Evolutionary conservation across 305 asterid species (phyloP), one percentile per base, ranked within the genome.

Genomic region (Fraxinus sp.): DNA sequence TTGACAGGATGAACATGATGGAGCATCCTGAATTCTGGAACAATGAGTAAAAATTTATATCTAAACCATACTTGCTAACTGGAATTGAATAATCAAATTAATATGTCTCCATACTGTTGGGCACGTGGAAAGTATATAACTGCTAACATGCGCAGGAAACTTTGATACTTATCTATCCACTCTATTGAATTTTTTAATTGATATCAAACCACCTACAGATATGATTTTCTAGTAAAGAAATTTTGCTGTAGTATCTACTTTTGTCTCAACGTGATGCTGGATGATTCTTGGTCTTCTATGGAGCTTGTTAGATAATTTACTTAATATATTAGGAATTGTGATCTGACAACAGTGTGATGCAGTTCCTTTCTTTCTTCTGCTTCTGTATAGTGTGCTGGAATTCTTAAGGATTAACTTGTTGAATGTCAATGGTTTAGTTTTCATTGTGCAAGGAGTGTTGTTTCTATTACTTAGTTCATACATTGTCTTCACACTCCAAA

Each of bases 21-120:
- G 22, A 76, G 76, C 81, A 82, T 70, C 76, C 44, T 33, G 64
- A 71, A 52, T 55, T 4, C 66, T 46, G 39, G 62, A 70, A 20
- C 46, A 78, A n/a, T 46, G 9, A 28, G 28, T 16, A 57, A 66
- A 74, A 57, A 44, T 44, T 78, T 73, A 28, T 49, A 74, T 16
- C 18, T 66, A 8, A 41, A 52, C 7, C 36, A 66, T 11, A 66
- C 83, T 83, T 26, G 74, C 68, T 49, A 55, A 55, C 59, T 35
- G 36, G 22, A 24, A 71, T 37, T 44, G 16, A 46, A 1, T 74
- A 13, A 24, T 78, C 46, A 73, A 81, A 75, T 32, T 35, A 75
- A 32, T 52, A 41, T 55, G 64, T n/a, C 18, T 49, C 24, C 9
- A 55, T n/a, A n/a, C 18, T 55, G 64, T n/a, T 55, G 64, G 9